phyloP scores from a whole-genome alignment of 805 yeast genomes.

The Cyberlindnera saturnus region DNA sequence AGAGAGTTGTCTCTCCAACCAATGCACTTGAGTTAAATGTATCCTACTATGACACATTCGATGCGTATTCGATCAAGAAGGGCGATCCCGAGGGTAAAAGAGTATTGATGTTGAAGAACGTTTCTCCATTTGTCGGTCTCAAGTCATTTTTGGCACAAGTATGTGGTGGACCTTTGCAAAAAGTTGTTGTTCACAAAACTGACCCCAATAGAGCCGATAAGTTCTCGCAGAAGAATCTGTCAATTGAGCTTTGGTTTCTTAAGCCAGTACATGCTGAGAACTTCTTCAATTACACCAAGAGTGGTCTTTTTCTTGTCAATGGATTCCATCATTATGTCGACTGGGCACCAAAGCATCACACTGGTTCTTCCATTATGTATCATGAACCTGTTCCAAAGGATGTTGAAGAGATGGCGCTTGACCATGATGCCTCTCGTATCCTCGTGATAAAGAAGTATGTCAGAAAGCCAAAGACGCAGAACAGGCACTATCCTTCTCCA shows the following conservation, averaged over 20 bases:
- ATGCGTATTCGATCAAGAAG: background rate
- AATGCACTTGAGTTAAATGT: background rate
- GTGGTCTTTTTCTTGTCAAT: slow-evolving; percentile 53
- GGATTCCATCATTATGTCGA: slow-evolving; percentile 43
- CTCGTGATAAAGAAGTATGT: slow-evolving; percentile 18
- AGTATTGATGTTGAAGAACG: slow-evolving; percentile 31
- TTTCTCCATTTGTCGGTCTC: slow-evolving; percentile 40
- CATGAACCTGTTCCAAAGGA: slow-evolving; percentile 1
- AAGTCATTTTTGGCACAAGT: slow-evolving; percentile 47
- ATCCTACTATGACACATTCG: background rate
- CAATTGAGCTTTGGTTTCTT: slow-evolving; percentile 45
- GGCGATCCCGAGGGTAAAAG: slow-evolving; percentile 15
- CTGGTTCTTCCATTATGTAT: background rate
- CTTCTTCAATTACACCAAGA: slow-evolving; percentile 45
- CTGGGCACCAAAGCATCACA: slow-evolving; percentile 32
- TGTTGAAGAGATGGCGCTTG: slow-evolving; percentile 21
- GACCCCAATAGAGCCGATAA: background rate
- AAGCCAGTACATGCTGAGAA: slow-evolving; percentile 45
- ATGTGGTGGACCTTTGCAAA: slow-evolving; percentile 67
- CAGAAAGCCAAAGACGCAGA: slow-evolving; percentile 9
- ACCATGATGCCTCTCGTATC: slow-evolving; percentile 1
- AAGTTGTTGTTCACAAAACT: slow-evolving; percentile 28
- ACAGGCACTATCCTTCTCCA: slow-evolving; percentile 37
- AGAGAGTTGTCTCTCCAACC: no score
- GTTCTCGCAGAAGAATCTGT: slow-evolving; percentile 8